Evolutionary conservation across 2,329 filamentous ascomycete species (phyloP), one percentile per base, ranked within the genome.

Genomic region (Diaporthe aspalathi): DNA sequence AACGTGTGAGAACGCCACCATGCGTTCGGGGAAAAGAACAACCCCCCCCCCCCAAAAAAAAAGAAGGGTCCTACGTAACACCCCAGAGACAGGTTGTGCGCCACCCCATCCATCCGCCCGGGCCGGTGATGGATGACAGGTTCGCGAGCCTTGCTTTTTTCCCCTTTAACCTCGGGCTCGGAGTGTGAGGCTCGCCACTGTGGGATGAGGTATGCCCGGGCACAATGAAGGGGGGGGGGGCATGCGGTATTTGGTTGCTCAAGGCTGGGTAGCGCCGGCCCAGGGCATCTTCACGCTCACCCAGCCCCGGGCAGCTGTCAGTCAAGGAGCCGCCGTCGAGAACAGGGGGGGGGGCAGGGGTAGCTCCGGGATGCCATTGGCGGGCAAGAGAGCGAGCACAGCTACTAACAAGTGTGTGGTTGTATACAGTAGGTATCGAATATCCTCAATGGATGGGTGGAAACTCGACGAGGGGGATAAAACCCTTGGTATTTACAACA

Each of bases 141-240:
- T 22, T 49, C 20, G 57, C 27, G 20, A 49, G 27, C 11, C n/a
- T n/a, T n/a, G n/a, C n/a, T n/a, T n/a, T n/a, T n/a, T n/a, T n/a
- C n/a, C n/a, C n/a, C n/a, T n/a, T n/a, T n/a, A 27, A 47, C 24
- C 27, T 49, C 40, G 40, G 40, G 47, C 57, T 63, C 38, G 60
- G 43, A 49, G 43, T 20, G 47, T 32, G 35, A 57, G 57, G 43
- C 57, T 47, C 27, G 57, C 27, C 27, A 49, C 54, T 57, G 54
- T 57, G 17, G 32, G 5, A 22, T 35, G 1, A 5, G n/a, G 8
- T 20, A 57, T 57, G 54, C 54, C 35, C 27, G n/a, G n/a, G n/a
- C n/a, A n/a, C n/a, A n/a, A n/a, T n/a, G n/a, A n/a, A n/a, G n/a
- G n/a, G n/a, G n/a, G n/a, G n/a, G 3, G 11, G 32, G 54, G 5